Evolutionary conservation across 257 asterid species (phyloP), one percentile per base, ranked within the genome.

Genomic region (Rubia yunnanensis): DNA sequence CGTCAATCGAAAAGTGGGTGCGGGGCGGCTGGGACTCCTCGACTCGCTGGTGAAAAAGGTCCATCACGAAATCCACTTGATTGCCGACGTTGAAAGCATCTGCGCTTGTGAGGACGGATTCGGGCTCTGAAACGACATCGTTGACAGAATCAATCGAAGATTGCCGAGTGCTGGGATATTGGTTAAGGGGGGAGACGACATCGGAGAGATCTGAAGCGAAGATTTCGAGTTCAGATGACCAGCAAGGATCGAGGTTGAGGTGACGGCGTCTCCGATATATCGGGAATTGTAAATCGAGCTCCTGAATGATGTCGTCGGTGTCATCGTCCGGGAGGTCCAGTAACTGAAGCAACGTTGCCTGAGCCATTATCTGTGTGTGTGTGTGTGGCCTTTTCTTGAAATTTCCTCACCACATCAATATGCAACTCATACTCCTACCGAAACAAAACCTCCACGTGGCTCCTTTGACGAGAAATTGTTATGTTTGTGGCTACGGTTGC

Each of bases 1-100:
- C 14, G 49, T 70, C 74, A 35, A 36, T 15, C 38, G 65, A 63
- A 7, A 63, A 60, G 28, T 44, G 72, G 55, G 41, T 64, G 28
- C 75, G 4, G 18, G 74, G 46, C 60, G 60, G 69, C 20, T 65
- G 80, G 5, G 76, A 65, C 69, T 78, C 76, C 60, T 79, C 75
- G 1, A 73, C 79, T 38, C 81, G 81, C 69, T 79, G 81, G 55
- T 79, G 79, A 22, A 76, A 55, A 59, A 73, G 75, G 68, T 76
- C 81, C 75, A 79, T 79, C 70, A 79, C 77, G 67, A 76, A 79
- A 58, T 73, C 76, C 0, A 64, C 75, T 35, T 76, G 79, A 69
- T 76, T 76, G 64, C 63, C 75, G 30, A 76, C 73, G 63, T 73
- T 67, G 58, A 68, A 64, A 31, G 54, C 36, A 74, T 77, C 78